A percentile compares a stretch with the other conserved stretches of the same genome.
These are phyloP conservation scores for Leucosporidium scottii DNA, from an alignment of 768 basidiomycete species.

Conservation along the genomic window DNA sequence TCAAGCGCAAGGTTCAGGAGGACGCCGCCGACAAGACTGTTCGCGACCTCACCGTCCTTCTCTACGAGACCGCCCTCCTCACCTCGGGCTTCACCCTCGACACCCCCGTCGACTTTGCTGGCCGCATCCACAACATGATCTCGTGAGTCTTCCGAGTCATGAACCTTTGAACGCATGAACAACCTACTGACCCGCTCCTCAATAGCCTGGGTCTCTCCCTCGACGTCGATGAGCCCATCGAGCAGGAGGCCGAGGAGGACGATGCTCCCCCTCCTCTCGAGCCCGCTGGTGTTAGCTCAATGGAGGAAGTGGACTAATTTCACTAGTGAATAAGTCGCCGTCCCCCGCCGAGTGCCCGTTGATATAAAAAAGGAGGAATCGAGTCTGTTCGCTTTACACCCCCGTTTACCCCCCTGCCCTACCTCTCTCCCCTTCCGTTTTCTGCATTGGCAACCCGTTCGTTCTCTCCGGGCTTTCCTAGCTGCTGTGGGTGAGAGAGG, in stretches of 20 bases:
- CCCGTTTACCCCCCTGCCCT: too few relatives aligned
- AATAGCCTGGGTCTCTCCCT: conserved; percentile 65
- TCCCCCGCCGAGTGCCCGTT: neutral
- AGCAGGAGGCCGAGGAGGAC: conserved; percentile 51
- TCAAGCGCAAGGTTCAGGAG: conserved; percentile 88
- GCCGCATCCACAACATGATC: conserved; percentile 97
- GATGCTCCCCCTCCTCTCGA: conserved; percentile 43
- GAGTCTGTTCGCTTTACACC: neutral
- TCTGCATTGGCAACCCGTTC: neutral
- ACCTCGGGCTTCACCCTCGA: conserved; percentile 94
- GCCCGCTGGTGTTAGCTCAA: conserved; percentile 63
- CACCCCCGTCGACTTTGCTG: conserved; percentile 87
- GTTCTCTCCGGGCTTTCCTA: neutral
- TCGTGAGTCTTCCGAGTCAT: conserved; percentile 45
- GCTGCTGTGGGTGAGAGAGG: too few relatives aligned
- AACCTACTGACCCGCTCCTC: too few relatives aligned
- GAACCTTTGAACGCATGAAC: too few relatives aligned
- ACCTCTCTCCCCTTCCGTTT: neutral
- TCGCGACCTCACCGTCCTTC: conserved; percentile 85
- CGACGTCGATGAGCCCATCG: conserved; percentile 65
- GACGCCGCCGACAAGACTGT: conserved; percentile 65
- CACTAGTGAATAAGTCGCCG: too few relatives aligned
- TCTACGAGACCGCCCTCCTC: conserved; percentile 94
- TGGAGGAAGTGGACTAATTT: conserved; percentile 81
- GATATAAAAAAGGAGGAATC: neutral